phyloP scores from a whole-genome alignment of 805 yeast genomes.

The Candida morakotiae region DNA sequence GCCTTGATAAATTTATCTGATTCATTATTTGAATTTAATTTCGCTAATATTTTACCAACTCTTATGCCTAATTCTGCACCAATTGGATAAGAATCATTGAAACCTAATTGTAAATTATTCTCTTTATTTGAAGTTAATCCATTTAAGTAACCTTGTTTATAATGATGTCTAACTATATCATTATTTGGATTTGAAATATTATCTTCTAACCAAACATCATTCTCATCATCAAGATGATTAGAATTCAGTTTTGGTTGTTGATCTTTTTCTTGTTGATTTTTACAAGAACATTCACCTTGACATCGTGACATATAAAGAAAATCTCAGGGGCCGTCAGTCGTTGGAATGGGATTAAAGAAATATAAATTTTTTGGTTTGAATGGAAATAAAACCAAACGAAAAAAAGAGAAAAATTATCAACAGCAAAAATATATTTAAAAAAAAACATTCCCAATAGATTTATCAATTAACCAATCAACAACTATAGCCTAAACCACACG shows the following conservation, averaged over 20 bases:
- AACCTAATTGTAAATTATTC: conserved; percentile 68
- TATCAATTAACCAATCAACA: neutral
- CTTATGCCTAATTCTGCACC: conserved; percentile 69
- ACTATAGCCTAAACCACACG: no score
- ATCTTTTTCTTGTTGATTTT: neutral
- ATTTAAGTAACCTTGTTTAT: conserved; percentile 77
- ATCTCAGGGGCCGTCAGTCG: no score
- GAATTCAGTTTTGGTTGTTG: neutral
- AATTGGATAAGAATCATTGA: conserved; percentile 70
- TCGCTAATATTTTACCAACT: conserved; percentile 65
- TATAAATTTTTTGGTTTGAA: no score
- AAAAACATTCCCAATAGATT: neutral
- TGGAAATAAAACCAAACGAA: neutral
- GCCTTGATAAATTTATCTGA: conserved; percentile 31
- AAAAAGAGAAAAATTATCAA: conserved; percentile 1
- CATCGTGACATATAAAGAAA: no score
- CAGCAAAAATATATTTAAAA: neutral
- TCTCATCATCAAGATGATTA: conserved; percentile 13
- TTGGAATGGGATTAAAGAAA: no score
- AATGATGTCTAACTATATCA: conserved; percentile 55
- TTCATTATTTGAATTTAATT: conserved; percentile 18
- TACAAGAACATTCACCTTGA: neutral
- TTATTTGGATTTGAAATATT: conserved; percentile 18
- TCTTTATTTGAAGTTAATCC: conserved; percentile 73
- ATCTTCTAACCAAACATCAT: conserved; percentile 31